Conservation (phyloP, 2,329 filamentous ascomycete species). For the Fusarium tuaranense region DNA sequence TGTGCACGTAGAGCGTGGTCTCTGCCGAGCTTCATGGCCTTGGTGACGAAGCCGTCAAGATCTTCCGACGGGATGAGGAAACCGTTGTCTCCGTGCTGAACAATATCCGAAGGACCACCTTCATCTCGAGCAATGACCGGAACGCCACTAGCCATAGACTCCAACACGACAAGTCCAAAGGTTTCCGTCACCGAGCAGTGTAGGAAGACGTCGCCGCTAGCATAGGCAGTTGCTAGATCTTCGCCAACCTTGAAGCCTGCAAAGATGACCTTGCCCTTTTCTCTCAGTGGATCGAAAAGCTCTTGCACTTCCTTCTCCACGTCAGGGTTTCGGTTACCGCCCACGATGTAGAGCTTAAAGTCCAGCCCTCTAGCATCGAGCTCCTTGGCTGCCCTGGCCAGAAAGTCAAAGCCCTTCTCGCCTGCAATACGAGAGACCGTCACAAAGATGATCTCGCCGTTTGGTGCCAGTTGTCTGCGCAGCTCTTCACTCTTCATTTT, state of each 20-base stretch:
- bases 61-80: conserved; percentile 72
- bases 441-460: conserved; percentile 73
- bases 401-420: conserved; percentile 78
- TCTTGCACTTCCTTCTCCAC: conserved; percentile 71
- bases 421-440: conserved; percentile 76
- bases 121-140: conserved; percentile 77
- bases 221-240: conserved; percentile 73
- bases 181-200: conserved; percentile 80
- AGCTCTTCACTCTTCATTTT: conserved; percentile 62
- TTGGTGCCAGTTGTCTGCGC: conserved; percentile 66
- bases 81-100: conserved; percentile 69
- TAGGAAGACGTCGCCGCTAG: conserved; percentile 76
- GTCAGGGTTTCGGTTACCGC: conserved; percentile 73
- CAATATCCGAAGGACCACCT: conserved; percentile 76
- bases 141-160: conserved; percentile 78
- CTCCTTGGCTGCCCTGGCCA: conserved; percentile 66
- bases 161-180: conserved; percentile 77
- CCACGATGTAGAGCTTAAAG: conserved; percentile 76
- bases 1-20: conserved; percentile 56
- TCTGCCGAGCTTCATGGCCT: conserved; percentile 61
- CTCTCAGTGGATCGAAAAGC: conserved; percentile 65
- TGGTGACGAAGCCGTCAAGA: conserved; percentile 67
- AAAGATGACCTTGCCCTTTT: conserved; percentile 70
- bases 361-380: conserved; percentile 66
- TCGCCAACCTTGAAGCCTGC: conserved; percentile 73